Evolutionary conservation across 2,329 filamentous ascomycete species (phyloP).

Genomic region (Claviceps citrina): DNA sequence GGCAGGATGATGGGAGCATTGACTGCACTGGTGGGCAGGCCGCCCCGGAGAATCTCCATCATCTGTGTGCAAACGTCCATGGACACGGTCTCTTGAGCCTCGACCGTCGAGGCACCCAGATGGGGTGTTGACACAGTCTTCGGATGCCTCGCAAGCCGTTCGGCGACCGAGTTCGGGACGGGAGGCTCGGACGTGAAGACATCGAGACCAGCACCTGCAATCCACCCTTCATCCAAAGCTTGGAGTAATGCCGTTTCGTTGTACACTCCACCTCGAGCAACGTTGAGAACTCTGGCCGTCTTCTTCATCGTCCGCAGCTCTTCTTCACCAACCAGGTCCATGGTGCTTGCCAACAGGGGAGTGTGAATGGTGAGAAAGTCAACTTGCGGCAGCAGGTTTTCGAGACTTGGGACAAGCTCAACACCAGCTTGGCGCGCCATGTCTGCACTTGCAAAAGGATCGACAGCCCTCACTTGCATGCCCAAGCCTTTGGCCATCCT

Average conservation of each 20-base stretch:
- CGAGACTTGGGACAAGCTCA: slow-evolving; percentile 39
- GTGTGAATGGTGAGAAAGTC: slow-evolving; percentile 75
- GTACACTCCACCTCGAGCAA: slow-evolving; percentile 65
- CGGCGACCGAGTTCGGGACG: slow-evolving; percentile 36
- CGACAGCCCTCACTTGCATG: slow-evolving; percentile 60
- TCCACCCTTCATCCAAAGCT: slow-evolving; percentile 53
- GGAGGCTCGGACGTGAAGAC: slow-evolving; percentile 68
- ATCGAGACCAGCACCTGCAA: slow-evolving; percentile 64
- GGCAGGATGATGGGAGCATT: slow-evolving; percentile 71
- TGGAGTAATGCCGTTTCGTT: slow-evolving; percentile 59
- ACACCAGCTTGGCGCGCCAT: slow-evolving; percentile 55
- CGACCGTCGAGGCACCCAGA: slow-evolving; percentile 62
- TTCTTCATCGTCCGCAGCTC: slow-evolving; percentile 59
- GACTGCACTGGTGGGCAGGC: slow-evolving; percentile 60
- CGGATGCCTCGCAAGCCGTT: slow-evolving; percentile 49
- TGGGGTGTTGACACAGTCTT: slow-evolving; percentile 67
- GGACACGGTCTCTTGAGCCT: slow-evolving; percentile 73
- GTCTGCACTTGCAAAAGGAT: slow-evolving; percentile 63
- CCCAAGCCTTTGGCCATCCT: slow-evolving; percentile 63
- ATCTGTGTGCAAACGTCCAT: slow-evolving; percentile 74
- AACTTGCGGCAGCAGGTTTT: slow-evolving; percentile 45
- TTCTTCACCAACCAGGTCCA: slow-evolving; percentile 52
- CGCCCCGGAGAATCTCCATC: slow-evolving; percentile 54
- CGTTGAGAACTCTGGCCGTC: slow-evolving; percentile 60
- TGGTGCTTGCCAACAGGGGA: slow-evolving; percentile 60